Evolutionary conservation across 1,284 basidiomycete genomes (phyloP), one percentile per base, ranked within the genome.

Genomic region (Apiotrichum veenhuisii): DNA sequence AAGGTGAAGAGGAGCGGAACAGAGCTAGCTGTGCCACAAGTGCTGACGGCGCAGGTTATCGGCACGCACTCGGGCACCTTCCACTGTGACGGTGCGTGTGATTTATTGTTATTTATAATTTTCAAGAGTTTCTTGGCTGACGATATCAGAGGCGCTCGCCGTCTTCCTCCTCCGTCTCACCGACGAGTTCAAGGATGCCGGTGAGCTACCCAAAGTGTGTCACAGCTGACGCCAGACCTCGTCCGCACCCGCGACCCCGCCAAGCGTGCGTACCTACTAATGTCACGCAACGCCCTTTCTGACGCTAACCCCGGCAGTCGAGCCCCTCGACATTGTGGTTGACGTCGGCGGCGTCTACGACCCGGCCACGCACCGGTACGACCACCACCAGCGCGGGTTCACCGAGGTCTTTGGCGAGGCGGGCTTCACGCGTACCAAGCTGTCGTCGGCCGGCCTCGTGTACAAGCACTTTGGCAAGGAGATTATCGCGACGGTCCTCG

Each of bases 391-490:
- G 76, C 85, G 94, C 48, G 93, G 89, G 0, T 98, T 98, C 76
- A 82, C 82, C 14, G 90, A 94, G 73, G 84, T 89, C 18, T 97
- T 98, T 74, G 94, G 91, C 7, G 80, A 86, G 64, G 89, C 88
- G 10, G 71, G 71, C 23, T 75, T 68, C 74, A 63, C 71, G 60
- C 78, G 69, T 37, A 98, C 89, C 59, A 98, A 98, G 78, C 79
- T 98, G 40, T 91, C 88, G 41, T 93, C 89, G 18, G 95, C 95
- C 4, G 95, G 95, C 17, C 80, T 98, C 55, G 84, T 98, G 26
- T 96, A 94, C 84, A 97, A 96, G 91, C 95, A 98, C 77, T 98
- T 91, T 71, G 96, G 95, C 23, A 84, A 86, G 70, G 85, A 93
- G 64, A 87, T 98, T 65, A 86, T 98, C 57, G 82, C 89, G 4